Evolutionary conservation across 306 rosid species (phyloP), one percentile per base, ranked within the genome.

Genomic region (Dalbergia cochinchinensis): DNA sequence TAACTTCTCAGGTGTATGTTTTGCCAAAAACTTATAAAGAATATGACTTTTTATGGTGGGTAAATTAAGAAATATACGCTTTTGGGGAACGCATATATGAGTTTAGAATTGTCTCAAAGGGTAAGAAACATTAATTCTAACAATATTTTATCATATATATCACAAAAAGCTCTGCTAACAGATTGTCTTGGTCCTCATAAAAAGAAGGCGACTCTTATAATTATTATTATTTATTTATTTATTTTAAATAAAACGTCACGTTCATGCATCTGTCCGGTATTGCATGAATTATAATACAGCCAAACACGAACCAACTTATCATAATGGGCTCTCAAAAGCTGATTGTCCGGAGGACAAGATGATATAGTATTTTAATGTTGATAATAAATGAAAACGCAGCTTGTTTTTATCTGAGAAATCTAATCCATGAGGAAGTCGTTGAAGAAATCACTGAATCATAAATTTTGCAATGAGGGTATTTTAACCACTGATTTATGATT

Each of bases 201-300:
- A 80, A 74, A 57, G 79, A 39, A 9, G 31, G 50, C n/a, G 11
- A 31, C 11, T 16, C 55, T 11, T 66, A 66, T 41, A 6, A 15
- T 5, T 7, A 51, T 42, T 26, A 26, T 26, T 26, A n/a, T n/a
- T n/a, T n/a, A n/a, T n/a, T n/a, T n/a, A n/a, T n/a, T n/a, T n/a
- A n/a, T n/a, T n/a, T n/a, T n/a, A n/a, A n/a, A n/a, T n/a, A n/a
- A n/a, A n/a, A 53, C 37, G 5, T 69, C 75, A 63, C 71, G 82
- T 77, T 82, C 74, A 70, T 71, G 75, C 79, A 83, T 77, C 82
- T 83, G 86, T 83, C 79, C 45, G 64, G 55, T 51, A 14, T 75
- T 71, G 57, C 74, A 71, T 71, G 68, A 34, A 33, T 65, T 71
- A 53, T 16, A 71, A 71, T 78, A 44, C 58, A 71, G 54, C 65